Conservation (phyloP, 176 grass and related monocot species). For the Zizania latifolia region DNA sequence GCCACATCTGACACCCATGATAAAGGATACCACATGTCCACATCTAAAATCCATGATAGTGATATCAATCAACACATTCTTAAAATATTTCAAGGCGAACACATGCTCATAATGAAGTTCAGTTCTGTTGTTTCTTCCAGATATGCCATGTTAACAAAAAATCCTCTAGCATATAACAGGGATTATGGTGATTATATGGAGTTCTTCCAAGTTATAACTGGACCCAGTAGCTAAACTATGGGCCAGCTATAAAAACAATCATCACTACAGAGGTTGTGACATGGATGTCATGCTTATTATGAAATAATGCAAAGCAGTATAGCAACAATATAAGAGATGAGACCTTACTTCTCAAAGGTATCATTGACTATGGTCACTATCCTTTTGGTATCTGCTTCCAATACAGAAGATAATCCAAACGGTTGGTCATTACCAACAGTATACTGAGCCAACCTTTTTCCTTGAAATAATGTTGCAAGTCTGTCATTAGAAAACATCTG, state of each 20-base stretch:
- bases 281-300: background rate
- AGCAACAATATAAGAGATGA: background rate
- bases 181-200: background rate
- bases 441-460: slow-evolving; percentile 37
- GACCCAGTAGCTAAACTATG: background rate
- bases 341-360: slow-evolving; percentile 86
- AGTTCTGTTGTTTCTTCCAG: background rate
- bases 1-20: background rate
- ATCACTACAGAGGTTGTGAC: background rate
- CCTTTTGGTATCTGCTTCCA: slow-evolving; percentile 69
- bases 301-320: slow-evolving; percentile 14
- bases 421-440: slow-evolving; percentile 28
- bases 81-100: background rate
- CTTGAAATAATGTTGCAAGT: slow-evolving; percentile 38
- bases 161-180: background rate
- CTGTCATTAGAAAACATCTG: slow-evolving; percentile 47
- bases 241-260: background rate
- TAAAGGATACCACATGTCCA: background rate
- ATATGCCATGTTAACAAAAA: slow-evolving; percentile 1
- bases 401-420: slow-evolving; percentile 56
- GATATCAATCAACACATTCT: background rate
- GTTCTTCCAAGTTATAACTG: background rate
- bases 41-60: background rate
- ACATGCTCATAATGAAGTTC: background rate
- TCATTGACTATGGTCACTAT: slow-evolving; percentile 54